Base-by-base conservation (phyloP, 2,329 filamentous ascomycete species). In the Endothia cerciana region DNA sequence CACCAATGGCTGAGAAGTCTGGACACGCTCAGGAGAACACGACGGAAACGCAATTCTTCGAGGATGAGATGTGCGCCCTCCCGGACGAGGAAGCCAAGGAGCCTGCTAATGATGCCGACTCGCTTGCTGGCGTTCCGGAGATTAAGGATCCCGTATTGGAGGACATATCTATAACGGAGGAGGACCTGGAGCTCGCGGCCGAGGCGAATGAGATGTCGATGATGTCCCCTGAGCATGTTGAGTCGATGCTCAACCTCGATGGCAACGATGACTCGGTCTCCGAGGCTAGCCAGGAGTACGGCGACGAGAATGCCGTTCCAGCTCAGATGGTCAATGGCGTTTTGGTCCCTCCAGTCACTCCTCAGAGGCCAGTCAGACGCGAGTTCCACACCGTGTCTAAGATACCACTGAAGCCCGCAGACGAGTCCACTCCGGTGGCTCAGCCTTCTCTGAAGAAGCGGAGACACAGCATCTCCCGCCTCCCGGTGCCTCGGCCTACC, bases 321-420 rank as follows among this genome's bases (percentile, higher is more conserved):
- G 66, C 70, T 19, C 65, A 71, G 66, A 74, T 66, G 43, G 73
- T 64, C 49, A 49, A 38, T 11, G 60, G 63, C 22, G 58, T 45
- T 2, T 45, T 45, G 3, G 75, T 79, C 1, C 74, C 75, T 2
- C 86, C 85, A 1, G 77, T 81, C 8, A 91, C 89, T 1, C 89
- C 89, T 0, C 78, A 83, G 60, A 83, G 86, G 19, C 77, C 78
- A 0, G 72, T 81, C n/a, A 78, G 76, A n/a, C 81, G 82, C 64
- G 80, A 83, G n/a, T 86, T 90, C 69, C 87, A 91, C 75, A 94
- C 91, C 0, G 88, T 91, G 0, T 91, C 89, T 33, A 94, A 93
- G 77, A 87, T 94, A 4, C 91, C 91, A 1, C 78, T 94, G 49
- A 92, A 92, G 75, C 81, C 87, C 3, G 88, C 88, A 30, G 89